Evolutionary conservation across 192 early-diverging fungal genomes (phyloP).

Genomic region (Radiomyces spectabilis): DNA sequence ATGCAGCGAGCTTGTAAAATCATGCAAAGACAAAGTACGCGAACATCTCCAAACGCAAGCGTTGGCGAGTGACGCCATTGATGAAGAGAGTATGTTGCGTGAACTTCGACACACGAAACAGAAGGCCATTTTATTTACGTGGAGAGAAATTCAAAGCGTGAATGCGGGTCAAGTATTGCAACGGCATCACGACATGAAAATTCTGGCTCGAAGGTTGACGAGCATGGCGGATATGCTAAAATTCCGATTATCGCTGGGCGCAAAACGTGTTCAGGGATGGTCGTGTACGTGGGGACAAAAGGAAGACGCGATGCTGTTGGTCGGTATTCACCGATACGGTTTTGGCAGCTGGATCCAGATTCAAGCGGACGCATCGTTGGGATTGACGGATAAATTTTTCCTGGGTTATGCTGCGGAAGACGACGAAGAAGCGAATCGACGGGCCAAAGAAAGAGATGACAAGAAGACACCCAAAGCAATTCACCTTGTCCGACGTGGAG

Average conservation of each 20-base stretch:
- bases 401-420: constrained; percentile 35
- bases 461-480: constrained; percentile 69
- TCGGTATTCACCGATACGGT: constrained; percentile 91
- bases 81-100: constrained; percentile 28
- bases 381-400: constrained; percentile 83
- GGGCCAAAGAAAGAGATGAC: no score
- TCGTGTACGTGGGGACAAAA: constrained; percentile 75
- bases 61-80: neutral
- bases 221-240: constrained; percentile 44
- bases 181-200: constrained; percentile 65
- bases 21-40: constrained; percentile 51
- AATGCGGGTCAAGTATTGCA: constrained; percentile 80
- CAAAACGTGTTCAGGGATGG: constrained; percentile 87
- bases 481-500: constrained; percentile 83
- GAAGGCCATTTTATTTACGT: constrained; percentile 73
- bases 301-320: constrained; percentile 94
- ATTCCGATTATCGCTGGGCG: constrained; percentile 71
- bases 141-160: constrained; percentile 70
- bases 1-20: constrained; percentile 30
- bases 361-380: constrained; percentile 70
- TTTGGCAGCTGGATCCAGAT: constrained; percentile 90
- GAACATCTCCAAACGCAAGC: constrained; percentile 14
- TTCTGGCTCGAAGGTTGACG: constrained; percentile 55
- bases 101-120: constrained; percentile 35
- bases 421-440: constrained; percentile 36